Conservation (phyloP, 768 basidiomycete species). For the Trametes cubensis region DNA sequence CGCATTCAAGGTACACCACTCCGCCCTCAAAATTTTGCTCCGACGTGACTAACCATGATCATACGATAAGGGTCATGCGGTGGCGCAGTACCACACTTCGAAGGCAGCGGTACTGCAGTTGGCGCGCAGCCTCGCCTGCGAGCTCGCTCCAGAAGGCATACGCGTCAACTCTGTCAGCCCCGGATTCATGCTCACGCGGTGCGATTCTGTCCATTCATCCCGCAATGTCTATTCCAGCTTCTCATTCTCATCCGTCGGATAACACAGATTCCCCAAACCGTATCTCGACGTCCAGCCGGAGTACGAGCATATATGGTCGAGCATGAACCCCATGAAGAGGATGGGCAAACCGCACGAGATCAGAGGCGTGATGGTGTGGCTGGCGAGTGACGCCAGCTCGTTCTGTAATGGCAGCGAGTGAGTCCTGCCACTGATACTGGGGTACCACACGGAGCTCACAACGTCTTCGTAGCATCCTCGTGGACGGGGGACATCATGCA, state of each 20-base stretch:
- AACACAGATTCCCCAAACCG: constrained; percentile 63
- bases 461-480: constrained; percentile 48
- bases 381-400: constrained; percentile 42
- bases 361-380: constrained; percentile 66
- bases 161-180: constrained; percentile 76
- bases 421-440: constrained; percentile 28
- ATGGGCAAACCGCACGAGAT: constrained; percentile 69
- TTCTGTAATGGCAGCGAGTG: constrained; percentile 82
- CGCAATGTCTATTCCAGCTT: too few species aligned
- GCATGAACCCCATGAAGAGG: constrained; percentile 57
- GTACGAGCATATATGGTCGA: constrained; percentile 61
- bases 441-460: not conserved
- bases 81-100: constrained; percentile 57
- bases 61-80: constrained; percentile 46
- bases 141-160: constrained; percentile 62
- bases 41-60: constrained; percentile 36
- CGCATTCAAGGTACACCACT: constrained; percentile 57
- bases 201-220: not conserved
- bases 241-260: too few species aligned
- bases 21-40: constrained; percentile 44
- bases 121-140: constrained; percentile 78
- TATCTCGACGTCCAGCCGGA: constrained; percentile 63
- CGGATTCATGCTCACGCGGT: constrained; percentile 70
- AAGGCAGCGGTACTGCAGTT: constrained; percentile 77
- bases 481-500: constrained; percentile 62